phyloP scores from a whole-genome alignment of 2,329 filamentous ascomycete species.

The Aspergillus costaricaensis region DNA sequence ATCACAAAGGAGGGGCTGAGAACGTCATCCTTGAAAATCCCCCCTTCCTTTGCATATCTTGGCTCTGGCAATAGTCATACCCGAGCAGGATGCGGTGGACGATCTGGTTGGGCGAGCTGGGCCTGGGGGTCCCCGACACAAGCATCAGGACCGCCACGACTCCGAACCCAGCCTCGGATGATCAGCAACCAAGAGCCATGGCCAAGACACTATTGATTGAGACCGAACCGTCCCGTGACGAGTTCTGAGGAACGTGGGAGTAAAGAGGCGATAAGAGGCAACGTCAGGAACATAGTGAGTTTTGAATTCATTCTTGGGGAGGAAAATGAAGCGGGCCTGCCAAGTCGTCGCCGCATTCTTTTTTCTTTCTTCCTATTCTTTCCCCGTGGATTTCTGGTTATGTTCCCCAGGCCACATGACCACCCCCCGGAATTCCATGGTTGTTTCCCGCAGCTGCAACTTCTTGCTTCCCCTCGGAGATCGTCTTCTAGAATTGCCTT shows the following conservation, averaged over 20 bases:
- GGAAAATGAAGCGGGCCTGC: not conserved
- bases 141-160: slow-evolving; percentile 24
- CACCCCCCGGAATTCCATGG: not conserved
- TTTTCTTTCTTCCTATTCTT: not conserved
- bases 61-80: slow-evolving; percentile 21
- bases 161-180: slow-evolving; percentile 34
- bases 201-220: slow-evolving; percentile 16
- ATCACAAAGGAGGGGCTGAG: slow-evolving; percentile 28
- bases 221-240: slow-evolving; percentile 18
- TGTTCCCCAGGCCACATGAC: not conserved
- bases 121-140: slow-evolving; percentile 14
- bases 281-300: not conserved
- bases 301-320: not conserved
- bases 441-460: not conserved
- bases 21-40: slow-evolving; percentile 30
- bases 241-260: not conserved
- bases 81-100: slow-evolving; percentile 7
- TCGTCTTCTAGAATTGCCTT: not conserved
- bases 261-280: not conserved
- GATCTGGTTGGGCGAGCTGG: slow-evolving; percentile 10
- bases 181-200: slow-evolving; percentile 31
- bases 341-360: slow-evolving; percentile 1
- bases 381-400: too few relatives aligned
- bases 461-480: not conserved
- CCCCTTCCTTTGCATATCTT: slow-evolving; percentile 28